These are phyloP conservation scores for Grammothele lineata DNA, from an alignment of 768 basidiomycete species.

Conservation along the genomic window DNA sequence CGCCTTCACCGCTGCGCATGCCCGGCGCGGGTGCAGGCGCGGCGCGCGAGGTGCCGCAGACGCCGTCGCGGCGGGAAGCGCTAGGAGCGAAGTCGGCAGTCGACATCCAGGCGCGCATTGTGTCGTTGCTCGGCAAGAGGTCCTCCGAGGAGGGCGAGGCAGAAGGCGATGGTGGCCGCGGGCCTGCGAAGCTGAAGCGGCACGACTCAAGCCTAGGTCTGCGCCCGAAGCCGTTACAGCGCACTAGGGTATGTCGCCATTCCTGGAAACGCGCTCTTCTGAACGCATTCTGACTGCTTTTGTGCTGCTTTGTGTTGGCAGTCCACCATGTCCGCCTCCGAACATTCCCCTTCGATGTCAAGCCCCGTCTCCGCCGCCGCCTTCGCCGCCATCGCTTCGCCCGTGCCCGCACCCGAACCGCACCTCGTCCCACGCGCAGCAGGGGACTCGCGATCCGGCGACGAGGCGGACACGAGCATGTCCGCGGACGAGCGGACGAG, in stretches of 20 bases:
- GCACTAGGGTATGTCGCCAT: conserved; percentile 35
- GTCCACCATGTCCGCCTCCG: conserved; percentile 5
- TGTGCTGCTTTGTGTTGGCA: neutral
- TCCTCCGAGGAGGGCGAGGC: conserved; percentile 36
- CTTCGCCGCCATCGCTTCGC: neutral
- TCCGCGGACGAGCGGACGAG: conserved; percentile 14
- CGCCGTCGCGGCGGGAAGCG: neutral
- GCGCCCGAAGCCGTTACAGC: conserved; percentile 33
- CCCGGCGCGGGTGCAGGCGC: conserved; percentile 25
- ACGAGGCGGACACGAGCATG: conserved; percentile 24
- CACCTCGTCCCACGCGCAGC: neutral
- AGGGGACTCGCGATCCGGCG: neutral
- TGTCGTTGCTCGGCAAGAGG: conserved; percentile 67
- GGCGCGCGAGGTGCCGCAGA: conserved; percentile 16
- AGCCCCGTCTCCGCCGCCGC: conserved; percentile 1
- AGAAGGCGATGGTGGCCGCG: conserved; percentile 14
- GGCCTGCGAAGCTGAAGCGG: neutral
- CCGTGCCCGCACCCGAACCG: neutral
- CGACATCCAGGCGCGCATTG: conserved; percentile 65
- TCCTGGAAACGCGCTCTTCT: too few species aligned
- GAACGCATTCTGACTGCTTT: too few species aligned
- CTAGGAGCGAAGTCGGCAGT: conserved; percentile 37
- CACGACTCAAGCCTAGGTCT: conserved; percentile 27
- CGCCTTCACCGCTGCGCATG: conserved; percentile 36
- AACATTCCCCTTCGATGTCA: neutral